These are phyloP conservation scores for Rubia balearica DNA, from an alignment of 305 asterid species.

Conservation along the genomic window DNA sequence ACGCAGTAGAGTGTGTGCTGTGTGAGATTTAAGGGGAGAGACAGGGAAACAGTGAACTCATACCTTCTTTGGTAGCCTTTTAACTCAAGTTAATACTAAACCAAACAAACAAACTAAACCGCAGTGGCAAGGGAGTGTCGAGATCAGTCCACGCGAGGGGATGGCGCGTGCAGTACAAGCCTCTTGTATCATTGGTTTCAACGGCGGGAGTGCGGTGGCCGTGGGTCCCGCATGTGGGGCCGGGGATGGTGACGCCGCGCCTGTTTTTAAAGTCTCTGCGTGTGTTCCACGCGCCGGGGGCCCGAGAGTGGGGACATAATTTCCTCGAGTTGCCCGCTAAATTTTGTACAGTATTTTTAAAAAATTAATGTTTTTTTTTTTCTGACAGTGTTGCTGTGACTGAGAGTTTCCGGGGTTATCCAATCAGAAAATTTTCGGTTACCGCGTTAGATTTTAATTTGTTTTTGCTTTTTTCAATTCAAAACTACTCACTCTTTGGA, in stretches of 20 bases:
- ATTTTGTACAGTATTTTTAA: background rate
- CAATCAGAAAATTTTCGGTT: slow-evolving; percentile 11
- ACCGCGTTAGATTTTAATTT: background rate
- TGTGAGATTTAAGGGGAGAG: background rate
- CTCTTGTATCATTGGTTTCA: background rate
- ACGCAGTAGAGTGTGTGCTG: slow-evolving; percentile 1
- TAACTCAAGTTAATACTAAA: slow-evolving; percentile 14
- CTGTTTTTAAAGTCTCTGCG: no score
- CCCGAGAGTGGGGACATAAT: background rate
- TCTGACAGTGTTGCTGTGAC: background rate
- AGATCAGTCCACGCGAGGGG: background rate
- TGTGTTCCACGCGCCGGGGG: slow-evolving; percentile 2
- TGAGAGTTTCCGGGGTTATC: slow-evolving; percentile 6
- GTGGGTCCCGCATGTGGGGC: background rate
- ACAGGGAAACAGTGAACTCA: slow-evolving; percentile 2
- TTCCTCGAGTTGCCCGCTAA: slow-evolving; percentile 15
- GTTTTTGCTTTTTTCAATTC: no score
- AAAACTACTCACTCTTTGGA: no score
- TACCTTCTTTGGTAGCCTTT: background rate
- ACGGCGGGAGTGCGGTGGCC: background rate
- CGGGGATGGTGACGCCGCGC: background rate
- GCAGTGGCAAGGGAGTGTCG: background rate
- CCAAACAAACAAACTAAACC: background rate
- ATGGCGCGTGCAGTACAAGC: background rate
- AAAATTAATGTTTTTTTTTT: background rate